phyloP scores from a whole-genome alignment of 257 asterid genomes.

The Jaltomata sinuosa region DNA sequence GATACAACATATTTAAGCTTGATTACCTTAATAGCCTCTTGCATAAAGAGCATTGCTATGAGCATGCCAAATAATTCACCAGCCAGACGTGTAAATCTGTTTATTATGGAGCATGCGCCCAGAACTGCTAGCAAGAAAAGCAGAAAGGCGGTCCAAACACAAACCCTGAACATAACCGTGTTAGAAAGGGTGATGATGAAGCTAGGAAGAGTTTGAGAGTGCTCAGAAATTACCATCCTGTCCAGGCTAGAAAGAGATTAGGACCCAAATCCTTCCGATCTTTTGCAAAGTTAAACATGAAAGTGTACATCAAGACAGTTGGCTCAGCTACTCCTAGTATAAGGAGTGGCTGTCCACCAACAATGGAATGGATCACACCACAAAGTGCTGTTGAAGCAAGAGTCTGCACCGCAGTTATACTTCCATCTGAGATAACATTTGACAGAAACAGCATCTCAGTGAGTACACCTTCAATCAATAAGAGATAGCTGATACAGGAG shows the following conservation, averaged over 20 bases:
- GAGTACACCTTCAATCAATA: neutral
- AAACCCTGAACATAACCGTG: conserved; percentile 53
- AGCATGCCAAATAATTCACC: conserved; percentile 95
- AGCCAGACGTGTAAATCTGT: conserved; percentile 88
- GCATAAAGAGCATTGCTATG: conserved; percentile 98
- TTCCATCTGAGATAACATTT: conserved; percentile 49
- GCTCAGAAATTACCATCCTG: conserved; percentile 61
- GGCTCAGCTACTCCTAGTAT: conserved; percentile 99
- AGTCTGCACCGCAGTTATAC: conserved; percentile 91
- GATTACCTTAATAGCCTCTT: conserved; percentile 92
- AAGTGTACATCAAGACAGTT: conserved; percentile 93
- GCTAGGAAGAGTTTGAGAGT: conserved; percentile 5
- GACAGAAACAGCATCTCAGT: neutral
- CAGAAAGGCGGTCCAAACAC: conserved; percentile 90
- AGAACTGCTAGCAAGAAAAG: conserved; percentile 86
- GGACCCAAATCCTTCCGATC: conserved; percentile 77
- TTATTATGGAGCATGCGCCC: conserved; percentile 95
- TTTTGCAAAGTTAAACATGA: conserved; percentile 85
- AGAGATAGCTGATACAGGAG: neutral
- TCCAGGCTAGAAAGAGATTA: conserved; percentile 75
- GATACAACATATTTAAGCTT: neutral
- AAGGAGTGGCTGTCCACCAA: conserved; percentile 94
- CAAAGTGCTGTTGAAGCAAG: conserved; percentile 93
- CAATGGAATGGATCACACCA: conserved; percentile 78
- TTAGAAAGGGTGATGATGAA: conserved; percentile 8